Conservation (phyloP, 78 protist species). For the Chrysochromulina tobinii region DNA sequence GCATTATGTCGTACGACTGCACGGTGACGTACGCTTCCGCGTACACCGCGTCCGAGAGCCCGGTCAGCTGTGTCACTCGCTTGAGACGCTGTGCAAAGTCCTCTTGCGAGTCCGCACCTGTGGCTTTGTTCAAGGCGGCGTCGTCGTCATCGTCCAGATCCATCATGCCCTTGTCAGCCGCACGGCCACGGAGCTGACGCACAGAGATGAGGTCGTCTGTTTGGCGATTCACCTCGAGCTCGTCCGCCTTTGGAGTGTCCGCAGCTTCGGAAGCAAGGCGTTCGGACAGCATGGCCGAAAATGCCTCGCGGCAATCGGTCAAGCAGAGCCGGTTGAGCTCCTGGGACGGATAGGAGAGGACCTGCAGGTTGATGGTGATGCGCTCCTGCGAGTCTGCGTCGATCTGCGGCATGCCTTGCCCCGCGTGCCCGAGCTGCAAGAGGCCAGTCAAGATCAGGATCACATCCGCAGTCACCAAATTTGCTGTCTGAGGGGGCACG, state of each 20-base stretch:
- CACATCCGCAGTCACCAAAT: slow-evolving; percentile 55
- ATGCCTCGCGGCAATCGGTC: slow-evolving; percentile 64
- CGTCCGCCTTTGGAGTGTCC: neutral
- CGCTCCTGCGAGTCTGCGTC: slow-evolving; percentile 79
- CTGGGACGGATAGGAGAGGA: slow-evolving; percentile 16
- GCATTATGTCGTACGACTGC: slow-evolving; percentile 93
- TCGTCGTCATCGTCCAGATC: slow-evolving; percentile 29
- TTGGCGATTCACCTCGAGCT: slow-evolving; percentile 5
- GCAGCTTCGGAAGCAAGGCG: neutral
- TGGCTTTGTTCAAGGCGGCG: slow-evolving; percentile 38
- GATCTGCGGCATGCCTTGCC: slow-evolving; percentile 18
- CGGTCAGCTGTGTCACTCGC: slow-evolving; percentile 84
- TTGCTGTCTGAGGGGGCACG: neutral
- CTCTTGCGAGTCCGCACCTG: slow-evolving; percentile 24
- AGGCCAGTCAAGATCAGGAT: slow-evolving; percentile 60
- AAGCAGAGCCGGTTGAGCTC: slow-evolving; percentile 36
- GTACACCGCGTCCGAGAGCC: slow-evolving; percentile 90
- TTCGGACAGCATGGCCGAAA: slow-evolving; percentile 14
- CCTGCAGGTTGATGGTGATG: slow-evolving; percentile 55
- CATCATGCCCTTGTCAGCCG: neutral
- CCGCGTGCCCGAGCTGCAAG: slow-evolving; percentile 61
- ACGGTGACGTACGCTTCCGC: slow-evolving; percentile 95
- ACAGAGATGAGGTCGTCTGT: slow-evolving; percentile 68
- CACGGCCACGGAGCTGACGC: slow-evolving; percentile 67
- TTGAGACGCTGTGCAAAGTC: slow-evolving; percentile 34